These are phyloP conservation scores for Myriosclerotinia curreyana DNA, from an alignment of 2,329 filamentous ascomycete species.

Conservation along the genomic window DNA sequence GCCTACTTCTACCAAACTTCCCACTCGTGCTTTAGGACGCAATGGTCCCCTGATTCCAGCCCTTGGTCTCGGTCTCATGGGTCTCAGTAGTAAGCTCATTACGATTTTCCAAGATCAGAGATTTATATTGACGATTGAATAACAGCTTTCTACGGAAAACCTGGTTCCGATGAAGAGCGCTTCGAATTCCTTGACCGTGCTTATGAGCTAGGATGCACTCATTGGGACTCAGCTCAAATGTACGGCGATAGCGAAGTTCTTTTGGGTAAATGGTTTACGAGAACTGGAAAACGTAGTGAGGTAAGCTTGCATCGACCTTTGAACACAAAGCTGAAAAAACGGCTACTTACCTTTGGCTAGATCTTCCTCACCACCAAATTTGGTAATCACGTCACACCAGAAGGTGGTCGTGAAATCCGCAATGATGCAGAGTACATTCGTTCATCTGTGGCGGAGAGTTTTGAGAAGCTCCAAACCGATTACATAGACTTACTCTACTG, in stretches of 20 bases:
- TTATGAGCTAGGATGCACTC: slow-evolving; percentile 38
- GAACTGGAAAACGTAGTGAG: slow-evolving; percentile 29
- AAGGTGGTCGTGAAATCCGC: slow-evolving; percentile 16
- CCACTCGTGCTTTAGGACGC: slow-evolving; percentile 22
- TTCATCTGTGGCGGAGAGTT: slow-evolving; percentile 21
- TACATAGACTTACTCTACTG: slow-evolving; percentile 25
- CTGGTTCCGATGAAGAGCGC: slow-evolving; percentile 38
- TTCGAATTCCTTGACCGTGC: slow-evolving; percentile 42
- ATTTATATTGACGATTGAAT: not conserved
- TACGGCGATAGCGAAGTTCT: slow-evolving; percentile 46
- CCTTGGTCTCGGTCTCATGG: slow-evolving; percentile 26
- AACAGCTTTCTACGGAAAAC: slow-evolving; percentile 36
- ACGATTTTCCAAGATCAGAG: not conserved
- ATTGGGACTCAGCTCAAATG: slow-evolving; percentile 39
- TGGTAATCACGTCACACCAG: slow-evolving; percentile 21
- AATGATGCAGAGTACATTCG: slow-evolving; percentile 24
- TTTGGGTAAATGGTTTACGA: slow-evolving; percentile 48
- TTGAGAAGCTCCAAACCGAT: slow-evolving; percentile 21
- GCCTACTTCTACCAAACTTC: slow-evolving; percentile 22
- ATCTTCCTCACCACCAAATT: slow-evolving; percentile 48
- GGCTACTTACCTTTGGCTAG: not conserved
- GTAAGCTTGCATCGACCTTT: not conserved
- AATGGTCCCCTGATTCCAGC: slow-evolving; percentile 24
- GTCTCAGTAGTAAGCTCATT: slow-evolving; percentile 19
- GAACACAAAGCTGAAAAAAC: slow-evolving; percentile 42